Evolutionary conservation across 1,284 basidiomycete species (phyloP).

Genomic region (Irpex sp.): DNA sequence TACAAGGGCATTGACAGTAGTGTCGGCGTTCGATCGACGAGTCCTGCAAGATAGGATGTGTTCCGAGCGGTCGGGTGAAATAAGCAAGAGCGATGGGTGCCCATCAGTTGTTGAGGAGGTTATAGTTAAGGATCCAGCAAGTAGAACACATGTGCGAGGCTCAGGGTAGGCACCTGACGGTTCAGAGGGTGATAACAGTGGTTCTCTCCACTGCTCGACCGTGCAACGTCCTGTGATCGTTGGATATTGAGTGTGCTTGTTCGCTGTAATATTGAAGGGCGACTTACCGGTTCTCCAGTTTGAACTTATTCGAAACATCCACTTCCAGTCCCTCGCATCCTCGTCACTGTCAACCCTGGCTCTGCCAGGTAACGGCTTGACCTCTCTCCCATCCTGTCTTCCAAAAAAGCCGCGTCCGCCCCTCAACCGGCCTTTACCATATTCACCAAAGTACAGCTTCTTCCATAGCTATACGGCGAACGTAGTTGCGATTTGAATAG

Average conservation of each 20-base stretch:
- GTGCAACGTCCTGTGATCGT: conserved; percentile 45
- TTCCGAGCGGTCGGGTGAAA: conserved; percentile 24
- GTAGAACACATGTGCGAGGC: conserved; percentile 30
- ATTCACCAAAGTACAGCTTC: conserved; percentile 53
- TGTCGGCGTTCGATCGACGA: conserved; percentile 17
- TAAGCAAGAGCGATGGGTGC: conserved; percentile 22
- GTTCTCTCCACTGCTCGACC: conserved; percentile 33
- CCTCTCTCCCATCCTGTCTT: conserved; percentile 51
- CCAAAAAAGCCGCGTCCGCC: conserved; percentile 59
- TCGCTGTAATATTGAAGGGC: neutral
- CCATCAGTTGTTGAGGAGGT: conserved; percentile 29
- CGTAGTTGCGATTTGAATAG: neutral
- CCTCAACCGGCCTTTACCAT: conserved; percentile 62
- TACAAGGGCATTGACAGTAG: conserved; percentile 55
- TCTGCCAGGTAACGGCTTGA: conserved; percentile 56
- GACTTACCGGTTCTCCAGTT: conserved; percentile 73
- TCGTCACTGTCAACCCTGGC: conserved; percentile 30
- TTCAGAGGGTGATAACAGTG: neutral
- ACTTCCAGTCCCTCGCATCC: conserved; percentile 69
- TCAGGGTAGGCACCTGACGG: neutral
- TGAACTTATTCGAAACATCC: conserved; percentile 78
- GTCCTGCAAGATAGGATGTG: conserved; percentile 28
- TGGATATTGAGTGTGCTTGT: conserved; percentile 20
- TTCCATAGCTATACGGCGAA: conserved; percentile 48
- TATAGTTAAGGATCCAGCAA: conserved; percentile 40